Evolutionary conservation across 345 rosid species (phyloP), one percentile per base, ranked within the genome.

Genomic region (Chamaenerion angustifolium): DNA sequence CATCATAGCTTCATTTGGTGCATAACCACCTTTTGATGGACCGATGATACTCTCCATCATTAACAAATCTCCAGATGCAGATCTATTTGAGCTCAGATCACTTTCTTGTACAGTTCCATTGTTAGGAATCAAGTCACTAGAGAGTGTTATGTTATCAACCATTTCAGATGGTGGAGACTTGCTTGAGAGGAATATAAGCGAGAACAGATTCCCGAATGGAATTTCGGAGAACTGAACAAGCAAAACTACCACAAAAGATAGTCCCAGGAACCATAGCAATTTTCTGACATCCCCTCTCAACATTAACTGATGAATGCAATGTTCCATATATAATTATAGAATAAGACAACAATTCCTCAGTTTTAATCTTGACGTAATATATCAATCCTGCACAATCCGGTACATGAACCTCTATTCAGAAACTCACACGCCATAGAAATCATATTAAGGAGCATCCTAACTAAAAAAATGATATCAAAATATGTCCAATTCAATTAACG

Each of bases 141-240:
- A 46, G 44, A 31, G 42, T 48, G 64, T 63, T 16, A 14, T 17
- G 52, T 61, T 58, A 41, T 44, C 51, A 45, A 53, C 16, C 13
- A 46, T 42, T 56, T 50, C 70, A 23, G 61, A 49, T 14, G 14
- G 59, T 1, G 58, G 58, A 62, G 63, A 68, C 71, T 71, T 64
- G 52, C 54, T 60, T 37, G 69, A 21, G 62, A 81, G 70, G 64
- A 83, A 54, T 16, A 73, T 14, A 43, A 73, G 66, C 13, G 72
- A 65, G 1, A 76, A 51, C 64, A 68, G 52, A 47, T 64, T 70
- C 42, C 69, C 74, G 49, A 66, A 67, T 1, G 79, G 90, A 35
- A 84, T 70, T 54, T 79, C 83, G 53, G 82, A 35, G 61, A 50
- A 76, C 41, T 77, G 94, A 72, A 84, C 66, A 35, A 62, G 14